Percentiles rank a stretch among this genome's conserved stretches.
These are phyloP conservation scores for Schrenkiella parvula DNA, from an alignment of 345 rosid species.

Conservation along the genomic window DNA sequence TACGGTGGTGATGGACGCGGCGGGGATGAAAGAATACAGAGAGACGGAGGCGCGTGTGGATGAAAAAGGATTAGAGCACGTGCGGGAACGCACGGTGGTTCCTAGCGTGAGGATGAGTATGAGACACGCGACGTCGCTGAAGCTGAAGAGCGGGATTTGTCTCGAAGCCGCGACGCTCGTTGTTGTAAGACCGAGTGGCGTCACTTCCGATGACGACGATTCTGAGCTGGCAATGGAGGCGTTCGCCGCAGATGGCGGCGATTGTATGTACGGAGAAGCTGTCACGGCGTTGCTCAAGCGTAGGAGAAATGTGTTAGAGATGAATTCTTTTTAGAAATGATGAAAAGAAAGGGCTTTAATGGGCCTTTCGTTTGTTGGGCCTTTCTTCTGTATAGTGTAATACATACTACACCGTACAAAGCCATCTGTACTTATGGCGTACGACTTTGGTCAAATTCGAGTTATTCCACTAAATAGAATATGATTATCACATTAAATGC, in stretches of 20 bases:
- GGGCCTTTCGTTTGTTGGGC: slow-evolving; percentile 20
- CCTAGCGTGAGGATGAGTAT: slow-evolving; percentile 37
- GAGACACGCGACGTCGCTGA: slow-evolving; percentile 37
- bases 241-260: slow-evolving; percentile 23
- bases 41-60: slow-evolving; percentile 26
- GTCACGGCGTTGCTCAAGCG: slow-evolving; percentile 35
- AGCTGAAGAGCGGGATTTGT: slow-evolving; percentile 33
- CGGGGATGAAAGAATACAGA: slow-evolving; percentile 30
- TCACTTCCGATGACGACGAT: slow-evolving; percentile 6
- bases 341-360: not conserved
- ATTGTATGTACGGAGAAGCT: slow-evolving; percentile 37
- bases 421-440: slow-evolving; percentile 3
- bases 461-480: slow-evolving; percentile 17
- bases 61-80: slow-evolving; percentile 21
- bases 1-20: slow-evolving; percentile 30
- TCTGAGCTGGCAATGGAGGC: slow-evolving; percentile 21
- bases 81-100: slow-evolving; percentile 30
- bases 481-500: slow-evolving; percentile 14
- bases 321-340: slow-evolving; percentile 28
- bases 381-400: slow-evolving; percentile 12
- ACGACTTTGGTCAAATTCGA: slow-evolving; percentile 20
- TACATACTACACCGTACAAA: slow-evolving; percentile 13
- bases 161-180: slow-evolving; percentile 34
- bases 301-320: slow-evolving; percentile 36
- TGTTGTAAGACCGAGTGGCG: slow-evolving; percentile 29